phyloP scores from a whole-genome alignment of 495 filamentous ascomycete genomes.

The Podospora australis region DNA sequence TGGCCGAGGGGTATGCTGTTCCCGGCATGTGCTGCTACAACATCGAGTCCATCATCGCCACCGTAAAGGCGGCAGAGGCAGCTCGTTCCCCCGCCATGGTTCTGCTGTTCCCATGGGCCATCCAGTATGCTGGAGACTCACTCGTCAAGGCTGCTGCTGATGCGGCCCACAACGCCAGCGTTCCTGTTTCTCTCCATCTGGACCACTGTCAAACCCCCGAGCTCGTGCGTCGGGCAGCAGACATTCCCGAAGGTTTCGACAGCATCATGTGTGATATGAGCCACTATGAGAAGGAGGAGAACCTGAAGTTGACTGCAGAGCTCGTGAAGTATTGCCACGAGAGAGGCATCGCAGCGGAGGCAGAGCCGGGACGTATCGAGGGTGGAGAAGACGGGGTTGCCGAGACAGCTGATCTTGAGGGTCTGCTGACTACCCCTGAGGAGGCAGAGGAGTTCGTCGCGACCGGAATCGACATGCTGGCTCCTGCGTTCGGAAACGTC shows the following conservation, averaged over 20 bases:
- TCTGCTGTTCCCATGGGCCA: constrained; percentile 85
- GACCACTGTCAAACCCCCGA: constrained; percentile 73
- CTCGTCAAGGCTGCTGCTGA: constrained; percentile 37
- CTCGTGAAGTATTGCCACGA: constrained; percentile 65
- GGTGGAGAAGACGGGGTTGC: constrained; percentile 79
- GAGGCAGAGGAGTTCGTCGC: constrained; percentile 69
- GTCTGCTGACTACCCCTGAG: constrained; percentile 68
- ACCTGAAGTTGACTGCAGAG: constrained; percentile 64
- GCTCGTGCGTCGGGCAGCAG: constrained; percentile 59
- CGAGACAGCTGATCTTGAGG: constrained; percentile 69
- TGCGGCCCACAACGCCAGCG: constrained; percentile 54
- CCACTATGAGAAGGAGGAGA: constrained; percentile 78
- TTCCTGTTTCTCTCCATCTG: constrained; percentile 68
- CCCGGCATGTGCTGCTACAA: constrained; percentile 83
- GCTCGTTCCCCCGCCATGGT: constrained; percentile 72
- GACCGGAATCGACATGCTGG: constrained; percentile 77
- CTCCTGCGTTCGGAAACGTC: constrained; percentile 81
- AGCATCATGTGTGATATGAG: constrained; percentile 81
- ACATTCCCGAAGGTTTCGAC: constrained; percentile 60
- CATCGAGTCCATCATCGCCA: constrained; percentile 74
- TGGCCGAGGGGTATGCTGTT: constrained; percentile 59
- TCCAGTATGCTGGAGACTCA: constrained; percentile 55
- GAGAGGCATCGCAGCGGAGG: constrained; percentile 70
- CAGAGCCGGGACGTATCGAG: constrained; percentile 76
- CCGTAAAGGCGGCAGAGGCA: constrained; percentile 68